A percentile compares a stretch with the other conserved stretches of the same genome.
These are phyloP conservation scores for Apiotrichum gracile DNA, from an alignment of 1,284 basidiomycete species.

Conservation along the genomic window DNA sequence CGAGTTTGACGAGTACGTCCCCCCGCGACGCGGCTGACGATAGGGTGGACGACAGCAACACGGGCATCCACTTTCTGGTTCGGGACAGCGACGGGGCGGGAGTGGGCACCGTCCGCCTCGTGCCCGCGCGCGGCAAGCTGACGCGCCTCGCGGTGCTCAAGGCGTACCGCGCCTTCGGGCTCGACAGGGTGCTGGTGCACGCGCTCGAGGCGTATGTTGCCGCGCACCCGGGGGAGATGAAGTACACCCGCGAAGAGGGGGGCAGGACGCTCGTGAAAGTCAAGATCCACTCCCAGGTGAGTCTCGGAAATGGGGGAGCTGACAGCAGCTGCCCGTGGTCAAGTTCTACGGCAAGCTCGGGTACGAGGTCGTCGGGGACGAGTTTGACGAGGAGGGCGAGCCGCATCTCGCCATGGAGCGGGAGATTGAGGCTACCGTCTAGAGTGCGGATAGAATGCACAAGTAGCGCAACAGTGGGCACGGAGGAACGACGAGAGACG, in stretches of 20 bases:
- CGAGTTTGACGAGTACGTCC: slow-evolving; percentile 38
- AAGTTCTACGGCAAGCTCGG: slow-evolving; percentile 54
- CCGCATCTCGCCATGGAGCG: slow-evolving; percentile 10
- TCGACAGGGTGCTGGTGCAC: slow-evolving; percentile 33
- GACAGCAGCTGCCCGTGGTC: slow-evolving; percentile 34
- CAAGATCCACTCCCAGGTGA: slow-evolving; percentile 38
- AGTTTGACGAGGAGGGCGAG: slow-evolving; percentile 60
- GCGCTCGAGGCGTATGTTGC: slow-evolving; percentile 25
- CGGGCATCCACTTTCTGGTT: slow-evolving; percentile 8
- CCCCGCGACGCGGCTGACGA: not conserved
- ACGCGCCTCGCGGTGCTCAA: slow-evolving; percentile 37
- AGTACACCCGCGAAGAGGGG: slow-evolving; percentile 11
- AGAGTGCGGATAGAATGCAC: not conserved
- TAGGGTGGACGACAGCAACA: slow-evolving; percentile 8
- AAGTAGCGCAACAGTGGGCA: no score
- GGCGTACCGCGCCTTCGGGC: slow-evolving; percentile 34
- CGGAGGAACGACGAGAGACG: no score
- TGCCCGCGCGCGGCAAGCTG: slow-evolving; percentile 36
- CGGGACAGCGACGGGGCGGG: slow-evolving; percentile 10
- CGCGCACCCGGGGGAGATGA: slow-evolving; percentile 2
- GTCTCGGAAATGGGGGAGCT: not conserved
- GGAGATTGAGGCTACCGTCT: slow-evolving; percentile 1
- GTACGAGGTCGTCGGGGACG: slow-evolving; percentile 51
- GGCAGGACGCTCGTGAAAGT: slow-evolving; percentile 21
- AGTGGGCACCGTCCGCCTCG: slow-evolving; percentile 40